These are phyloP conservation scores for Blastobotrys malaysiensis DNA, from an alignment of 1,139 yeast genomes.

Conservation along the genomic window DNA sequence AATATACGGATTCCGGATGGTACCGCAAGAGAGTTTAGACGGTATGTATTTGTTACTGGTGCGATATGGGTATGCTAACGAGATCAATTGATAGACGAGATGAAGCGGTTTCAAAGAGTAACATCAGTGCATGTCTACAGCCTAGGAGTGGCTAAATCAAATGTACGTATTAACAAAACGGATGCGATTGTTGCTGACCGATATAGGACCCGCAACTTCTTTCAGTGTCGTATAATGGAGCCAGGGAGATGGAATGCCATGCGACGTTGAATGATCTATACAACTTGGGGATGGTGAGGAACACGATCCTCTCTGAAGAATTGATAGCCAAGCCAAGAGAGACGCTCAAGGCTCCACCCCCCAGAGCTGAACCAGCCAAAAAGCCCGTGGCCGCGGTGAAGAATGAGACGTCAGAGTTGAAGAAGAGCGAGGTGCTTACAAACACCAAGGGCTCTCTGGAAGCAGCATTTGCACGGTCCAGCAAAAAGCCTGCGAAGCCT, in stretches of 20 bases:
- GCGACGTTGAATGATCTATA: conserved; percentile 9
- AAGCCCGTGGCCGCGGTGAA: conserved; percentile 1
- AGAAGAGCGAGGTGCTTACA: background rate
- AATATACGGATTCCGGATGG: conserved; percentile 8
- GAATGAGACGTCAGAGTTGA: background rate
- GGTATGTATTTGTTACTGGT: background rate
- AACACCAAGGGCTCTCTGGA: background rate
- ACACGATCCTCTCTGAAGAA: conserved; percentile 7
- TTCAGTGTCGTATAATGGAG: conserved; percentile 3
- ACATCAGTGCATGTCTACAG: conserved; percentile 22
- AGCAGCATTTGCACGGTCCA: conserved; percentile 14
- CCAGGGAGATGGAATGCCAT: conserved; percentile 6
- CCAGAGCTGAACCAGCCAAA: background rate
- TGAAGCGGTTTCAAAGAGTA: conserved; percentile 13
- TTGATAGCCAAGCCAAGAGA: conserved; percentile 1
- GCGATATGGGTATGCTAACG: background rate
- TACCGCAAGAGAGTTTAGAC: conserved; percentile 14
- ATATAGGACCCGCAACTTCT: conserved; percentile 7
- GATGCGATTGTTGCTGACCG: conserved; percentile 3
- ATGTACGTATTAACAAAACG: conserved; percentile 8
- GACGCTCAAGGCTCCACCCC: background rate
- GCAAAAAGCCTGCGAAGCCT: conserved; percentile 9
- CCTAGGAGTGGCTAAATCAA: conserved; percentile 14
- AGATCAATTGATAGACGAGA: conserved; percentile 2
- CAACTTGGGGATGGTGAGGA: conserved; percentile 14